Evolutionary conservation across 2,329 filamentous ascomycete genomes (phyloP), one percentile per base, ranked within the genome.

Genomic region (Sclerotinia spermophila): DNA sequence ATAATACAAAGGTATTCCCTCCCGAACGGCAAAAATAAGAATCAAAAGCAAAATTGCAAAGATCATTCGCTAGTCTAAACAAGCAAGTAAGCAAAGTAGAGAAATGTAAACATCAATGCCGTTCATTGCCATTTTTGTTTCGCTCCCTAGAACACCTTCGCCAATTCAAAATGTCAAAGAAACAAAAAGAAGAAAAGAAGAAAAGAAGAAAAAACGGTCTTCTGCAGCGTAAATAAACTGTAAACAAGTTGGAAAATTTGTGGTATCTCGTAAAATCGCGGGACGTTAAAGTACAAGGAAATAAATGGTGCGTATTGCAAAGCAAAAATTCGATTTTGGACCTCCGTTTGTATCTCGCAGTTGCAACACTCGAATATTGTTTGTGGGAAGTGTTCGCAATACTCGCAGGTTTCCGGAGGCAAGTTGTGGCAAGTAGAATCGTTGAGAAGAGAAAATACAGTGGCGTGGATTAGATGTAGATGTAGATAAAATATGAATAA

Each of bases 261-360:
- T 75, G 74, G 74, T 75, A 75, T 75, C 74, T 73, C 71, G 70
- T 68, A 67, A 74, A 74, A 69, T 59, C 68, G 72, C 65, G 68
- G 72, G 68, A 71, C 71, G 67, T 73, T 67, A 72, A 72, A 64
- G 55, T 66, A 60, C 70, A 70, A 71, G 59, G 51, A 69, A 59
- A 62, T 44, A 62, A 71, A 58, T 70, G 42, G 42, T 38, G 24
- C 48, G 15, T 21, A 53, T 42, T 21, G 17, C 27, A 10, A 70
- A 59, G 51, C n/a, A 42, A 70, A 53, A 27, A 24, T 17, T 65
- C n/a, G 45, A 66, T 30, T 24, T 7, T 53, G 24, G 6, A 53
- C 45, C 24, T 42, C 45, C 45, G 17, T 21, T 53, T 62, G 30
- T 10, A 48, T 53, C 17, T 38, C 45, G 11, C 35, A 66, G 35